Evolutionary conservation across 208 protist genomes (phyloP), one percentile per base, ranked within the genome.

Genomic region (Crithidia acanthocephali): DNA sequence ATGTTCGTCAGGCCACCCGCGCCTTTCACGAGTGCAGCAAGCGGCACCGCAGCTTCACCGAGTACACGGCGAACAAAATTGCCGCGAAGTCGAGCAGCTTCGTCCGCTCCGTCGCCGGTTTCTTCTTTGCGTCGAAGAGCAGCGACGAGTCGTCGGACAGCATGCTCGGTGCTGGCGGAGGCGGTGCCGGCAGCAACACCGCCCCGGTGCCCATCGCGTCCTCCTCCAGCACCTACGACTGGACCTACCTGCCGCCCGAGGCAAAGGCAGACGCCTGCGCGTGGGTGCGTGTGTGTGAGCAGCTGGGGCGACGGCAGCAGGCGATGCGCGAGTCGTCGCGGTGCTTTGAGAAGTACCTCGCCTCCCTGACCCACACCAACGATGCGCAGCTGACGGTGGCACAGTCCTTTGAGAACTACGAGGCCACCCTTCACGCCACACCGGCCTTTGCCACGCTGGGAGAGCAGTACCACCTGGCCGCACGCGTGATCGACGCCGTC

Each of bases 71-170:
- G 28, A 75, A 72, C 44, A 70, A 74, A 25, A 85, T 95, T 20
- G 79, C 91, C 0, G 62, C 74, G n/a, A 80, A 45, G 27, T 90
- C 91, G 0, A 92, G 80, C 10, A 86, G 66, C 32, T 53, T 90
- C 55, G 77, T 95, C 50, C 85, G 86, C 47, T 84, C 80, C 52
- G 45, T 95, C 27, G 82, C 79, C 27, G 69, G 68, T 28, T 79
- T 89, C 47, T 68, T 95, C 48, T 80, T 75, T 23, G 20, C 52
- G 11, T 25, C 35, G 58, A 68, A 55, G 28, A 59, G 22, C 56
- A 61, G 8, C 57, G 33, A 81, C 40, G 77, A 66, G 18, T 65
- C 45, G 59, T 63, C 74, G 8, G 68, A 59, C 13, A 63, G 67
- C 58, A 33, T 47, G 58, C 35, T 59, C 11, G 61, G 42, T n/a